Conservation (phyloP, 768 basidiomycete species). For the Boletus speciosus region DNA sequence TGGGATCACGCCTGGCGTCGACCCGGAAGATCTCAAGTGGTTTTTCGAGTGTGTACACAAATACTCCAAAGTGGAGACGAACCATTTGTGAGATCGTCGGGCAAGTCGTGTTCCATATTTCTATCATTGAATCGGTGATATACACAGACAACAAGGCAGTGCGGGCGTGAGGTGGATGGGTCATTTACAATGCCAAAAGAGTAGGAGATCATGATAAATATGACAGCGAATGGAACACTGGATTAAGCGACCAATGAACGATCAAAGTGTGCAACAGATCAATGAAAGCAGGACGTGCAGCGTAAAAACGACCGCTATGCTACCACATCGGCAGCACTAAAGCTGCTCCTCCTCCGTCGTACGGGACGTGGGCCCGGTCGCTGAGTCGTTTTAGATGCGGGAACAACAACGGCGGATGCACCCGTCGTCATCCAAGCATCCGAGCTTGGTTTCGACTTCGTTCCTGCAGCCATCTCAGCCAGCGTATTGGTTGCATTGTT, state of each 20-base stretch:
- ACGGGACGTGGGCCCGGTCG: constrained; percentile 73
- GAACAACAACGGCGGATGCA: constrained; percentile 63
- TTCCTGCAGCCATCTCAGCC: constrained; percentile 45
- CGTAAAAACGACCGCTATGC: constrained; percentile 42
- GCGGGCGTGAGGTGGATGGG: constrained; percentile 14
- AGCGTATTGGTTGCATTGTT: constrained; percentile 43
- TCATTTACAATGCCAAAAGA: constrained; percentile 28
- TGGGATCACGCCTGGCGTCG: constrained; percentile 93
- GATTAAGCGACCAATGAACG: constrained; percentile 2
- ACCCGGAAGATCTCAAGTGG: constrained; percentile 89
- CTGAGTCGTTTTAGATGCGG: constrained; percentile 61
- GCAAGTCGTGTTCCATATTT: constrained; percentile 5
- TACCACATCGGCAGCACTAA: constrained; percentile 82
- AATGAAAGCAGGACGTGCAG: constrained; percentile 13
- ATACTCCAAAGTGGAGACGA: constrained; percentile 47
- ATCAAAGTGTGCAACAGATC: constrained; percentile 3
- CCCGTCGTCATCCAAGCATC: constrained; percentile 80
- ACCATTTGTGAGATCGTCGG: background rate
- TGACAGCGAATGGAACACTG: constrained; percentile 3
- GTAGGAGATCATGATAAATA: constrained; percentile 31
- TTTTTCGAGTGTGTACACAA: constrained; percentile 90
- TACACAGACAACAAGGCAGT: constrained; percentile 20
- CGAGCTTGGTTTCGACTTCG: constrained; percentile 36
- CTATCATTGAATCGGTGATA: constrained; percentile 12
- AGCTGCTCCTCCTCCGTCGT: constrained; percentile 78